Base-by-base conservation (phyloP, 2,329 filamentous ascomycete genomes). In the Exophiala aquamarina region DNA sequence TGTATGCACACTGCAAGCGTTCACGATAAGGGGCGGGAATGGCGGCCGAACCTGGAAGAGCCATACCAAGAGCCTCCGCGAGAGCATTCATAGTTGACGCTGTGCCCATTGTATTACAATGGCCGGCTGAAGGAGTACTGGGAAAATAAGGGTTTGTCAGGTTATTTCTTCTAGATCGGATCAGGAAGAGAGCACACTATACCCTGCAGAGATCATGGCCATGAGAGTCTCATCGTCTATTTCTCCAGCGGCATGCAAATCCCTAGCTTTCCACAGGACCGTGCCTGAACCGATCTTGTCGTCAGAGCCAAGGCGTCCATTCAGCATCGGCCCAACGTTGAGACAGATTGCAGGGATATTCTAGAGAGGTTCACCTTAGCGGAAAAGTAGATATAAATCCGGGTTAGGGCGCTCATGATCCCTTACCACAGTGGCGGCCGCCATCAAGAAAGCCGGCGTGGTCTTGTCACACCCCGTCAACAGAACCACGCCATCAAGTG, bases 21-120 rank as follows among this genome's bases (percentile, higher is more conserved):
- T 77, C 68, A 2, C 73, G 70, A 50, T 77, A 77, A 1, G 69
- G 66, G 4, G 75, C 75, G 1, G 75, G 75, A n/a, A 77, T 76
- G 3, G 72, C 72, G 2, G 74, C 70, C 3, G 73, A 75, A 1
- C 74, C 75, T 0, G 74, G 73, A 0, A 79, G 66, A 0, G 74
- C 71, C 71, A 79, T 77, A 26, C 76, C 75, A 3, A 78, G 63
- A 3, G 74, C 73, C 56, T 78, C 75, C 39, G 74, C 73, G 2
- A 77, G 66, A 1, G 74, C 72, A 52, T 77, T 77, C 73, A 78
- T 76, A 0, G 74, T 77, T 5, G 71, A 73, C 2, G 75, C 75
- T 13, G 75, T 78, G 38, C 74, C 74, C 75, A 78, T 77, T 13
- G 73, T 77, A 56, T 77, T 77, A 58, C 75, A 78, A 52, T 75